Conservation (phyloP, 1,284 basidiomycete genomes). For the Cryptococcus neoformans region DNA sequence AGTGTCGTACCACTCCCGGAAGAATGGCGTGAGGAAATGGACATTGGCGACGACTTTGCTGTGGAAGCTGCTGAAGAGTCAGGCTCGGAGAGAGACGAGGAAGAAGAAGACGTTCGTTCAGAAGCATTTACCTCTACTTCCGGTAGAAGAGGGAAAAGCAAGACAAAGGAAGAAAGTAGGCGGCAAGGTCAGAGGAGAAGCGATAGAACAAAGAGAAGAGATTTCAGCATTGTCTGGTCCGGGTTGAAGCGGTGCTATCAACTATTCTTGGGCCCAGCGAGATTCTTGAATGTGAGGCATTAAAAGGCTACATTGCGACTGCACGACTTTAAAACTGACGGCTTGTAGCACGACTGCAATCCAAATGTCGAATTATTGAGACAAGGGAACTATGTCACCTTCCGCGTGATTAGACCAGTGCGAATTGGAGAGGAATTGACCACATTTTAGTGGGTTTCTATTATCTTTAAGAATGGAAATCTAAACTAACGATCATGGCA, state of each 20-base stretch:
- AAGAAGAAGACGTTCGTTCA: slow-evolving; percentile 16
- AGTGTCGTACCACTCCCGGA: slow-evolving; percentile 40
- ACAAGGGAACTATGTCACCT: slow-evolving; percentile 42
- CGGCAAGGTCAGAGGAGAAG: slow-evolving; percentile 25
- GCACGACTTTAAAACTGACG: neutral
- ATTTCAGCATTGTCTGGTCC: slow-evolving; percentile 48
- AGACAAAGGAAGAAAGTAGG: slow-evolving; percentile 14
- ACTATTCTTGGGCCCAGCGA: slow-evolving; percentile 48
- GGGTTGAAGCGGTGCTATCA: slow-evolving; percentile 37
- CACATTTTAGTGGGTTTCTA: slow-evolving; percentile 43
- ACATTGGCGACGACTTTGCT: slow-evolving; percentile 36
- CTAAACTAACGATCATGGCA: neutral
- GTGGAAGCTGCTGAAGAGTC: slow-evolving; percentile 25
- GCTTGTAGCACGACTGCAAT: slow-evolving; percentile 43
- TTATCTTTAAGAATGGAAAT: neutral
- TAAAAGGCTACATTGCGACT: neutral
- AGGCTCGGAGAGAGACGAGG: slow-evolving; percentile 20
- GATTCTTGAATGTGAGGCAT: slow-evolving; percentile 47
- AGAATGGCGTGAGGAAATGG: slow-evolving; percentile 41
- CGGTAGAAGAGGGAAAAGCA: slow-evolving; percentile 12
- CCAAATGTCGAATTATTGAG: slow-evolving; percentile 45
- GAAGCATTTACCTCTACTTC: slow-evolving; percentile 4
- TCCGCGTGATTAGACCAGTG: slow-evolving; percentile 33
- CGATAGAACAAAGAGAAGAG: slow-evolving; percentile 37
- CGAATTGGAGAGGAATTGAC: slow-evolving; percentile 46